Evolutionary conservation across 208 protist genomes (phyloP).

Genomic region (Leishmania guyanensis): DNA sequence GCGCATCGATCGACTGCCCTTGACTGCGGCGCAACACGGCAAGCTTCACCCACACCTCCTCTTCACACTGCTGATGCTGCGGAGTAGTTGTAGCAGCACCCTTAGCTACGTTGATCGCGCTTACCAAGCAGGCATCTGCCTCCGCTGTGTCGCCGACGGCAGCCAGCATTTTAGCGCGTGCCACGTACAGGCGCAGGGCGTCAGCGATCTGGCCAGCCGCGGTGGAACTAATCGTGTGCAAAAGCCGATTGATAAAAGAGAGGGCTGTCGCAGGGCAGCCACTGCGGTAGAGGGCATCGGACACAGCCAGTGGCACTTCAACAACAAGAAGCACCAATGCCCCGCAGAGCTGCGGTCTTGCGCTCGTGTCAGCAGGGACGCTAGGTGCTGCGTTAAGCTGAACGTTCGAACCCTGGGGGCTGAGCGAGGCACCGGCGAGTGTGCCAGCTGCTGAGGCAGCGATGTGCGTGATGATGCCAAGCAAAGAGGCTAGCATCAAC

Average conservation of each 20-base stretch:
- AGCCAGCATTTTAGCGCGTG: slow-evolving; percentile 45
- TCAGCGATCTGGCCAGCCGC: not conserved
- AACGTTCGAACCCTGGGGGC: not conserved
- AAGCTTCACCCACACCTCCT: slow-evolving; percentile 67
- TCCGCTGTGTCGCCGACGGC: slow-evolving; percentile 34
- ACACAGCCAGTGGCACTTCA: slow-evolving; percentile 29
- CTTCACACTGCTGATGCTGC: slow-evolving; percentile 12
- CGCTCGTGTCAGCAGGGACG: not conserved
- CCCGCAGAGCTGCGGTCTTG: not conserved
- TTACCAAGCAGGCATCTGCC: slow-evolving; percentile 45
- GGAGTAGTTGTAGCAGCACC: not conserved
- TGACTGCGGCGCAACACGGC: slow-evolving; percentile 57
- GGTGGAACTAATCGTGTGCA: not conserved
- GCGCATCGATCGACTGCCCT: slow-evolving; percentile 11
- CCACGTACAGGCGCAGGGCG: slow-evolving; percentile 26
- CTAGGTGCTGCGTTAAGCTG: not conserved
- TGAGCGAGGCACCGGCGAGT: not conserved
- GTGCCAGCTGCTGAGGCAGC: not conserved
- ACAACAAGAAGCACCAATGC: slow-evolving; percentile 17
- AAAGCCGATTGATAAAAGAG: slow-evolving; percentile 13
- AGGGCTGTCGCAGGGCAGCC: slow-evolving; percentile 9
- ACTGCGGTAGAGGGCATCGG: slow-evolving; percentile 23
- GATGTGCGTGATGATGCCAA: not conserved
- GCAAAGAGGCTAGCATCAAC: slow-evolving; percentile 2
- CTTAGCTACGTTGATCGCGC: slow-evolving; percentile 24